Percentiles rank a stretch among this genome's conserved stretches.
Evolutionary conservation across 331 rosid genomes (phyloP).

Genomic region (Quercus lobata): DNA sequence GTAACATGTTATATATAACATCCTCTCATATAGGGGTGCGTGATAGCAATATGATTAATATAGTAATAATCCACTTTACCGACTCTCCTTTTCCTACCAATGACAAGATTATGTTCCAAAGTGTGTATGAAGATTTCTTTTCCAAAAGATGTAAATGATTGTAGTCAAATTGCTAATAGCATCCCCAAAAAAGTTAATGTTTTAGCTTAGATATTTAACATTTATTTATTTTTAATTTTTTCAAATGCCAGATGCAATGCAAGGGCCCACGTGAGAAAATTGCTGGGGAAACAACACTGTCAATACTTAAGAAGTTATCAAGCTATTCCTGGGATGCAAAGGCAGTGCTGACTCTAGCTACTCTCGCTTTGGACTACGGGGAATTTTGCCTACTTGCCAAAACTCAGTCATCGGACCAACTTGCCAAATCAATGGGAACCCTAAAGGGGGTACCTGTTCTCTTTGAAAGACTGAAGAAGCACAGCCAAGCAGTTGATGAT

Average conservation of each 20-base stretch:
- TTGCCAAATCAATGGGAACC: neutral
- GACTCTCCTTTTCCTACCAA: too few relatives aligned
- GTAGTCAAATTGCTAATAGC: too few relatives aligned
- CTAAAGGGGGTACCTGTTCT: neutral
- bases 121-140: too few relatives aligned
- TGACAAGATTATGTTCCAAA: too few relatives aligned
- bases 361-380: constrained; percentile 36
- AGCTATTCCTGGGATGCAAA: constrained; percentile 47
- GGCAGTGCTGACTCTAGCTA: constrained; percentile 48
- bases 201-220: too few relatives aligned
- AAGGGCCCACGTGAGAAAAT: constrained; percentile 39
- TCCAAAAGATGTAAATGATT: too few relatives aligned
- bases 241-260: constrained; percentile 26
- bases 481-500: neutral
- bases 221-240: too few relatives aligned
- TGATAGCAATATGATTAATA: too few relatives aligned
- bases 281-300: constrained; percentile 36
- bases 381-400: constrained; percentile 29
- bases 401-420: constrained; percentile 4
- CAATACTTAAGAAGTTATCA: constrained; percentile 42
- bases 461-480: neutral
- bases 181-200: too few relatives aligned
- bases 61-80: too few relatives aligned
- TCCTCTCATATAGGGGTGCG: too few relatives aligned
- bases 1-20: too few relatives aligned